Conservation (phyloP, 2,329 filamentous ascomycete genomes). For the Aspergillus fumigatus region DNA sequence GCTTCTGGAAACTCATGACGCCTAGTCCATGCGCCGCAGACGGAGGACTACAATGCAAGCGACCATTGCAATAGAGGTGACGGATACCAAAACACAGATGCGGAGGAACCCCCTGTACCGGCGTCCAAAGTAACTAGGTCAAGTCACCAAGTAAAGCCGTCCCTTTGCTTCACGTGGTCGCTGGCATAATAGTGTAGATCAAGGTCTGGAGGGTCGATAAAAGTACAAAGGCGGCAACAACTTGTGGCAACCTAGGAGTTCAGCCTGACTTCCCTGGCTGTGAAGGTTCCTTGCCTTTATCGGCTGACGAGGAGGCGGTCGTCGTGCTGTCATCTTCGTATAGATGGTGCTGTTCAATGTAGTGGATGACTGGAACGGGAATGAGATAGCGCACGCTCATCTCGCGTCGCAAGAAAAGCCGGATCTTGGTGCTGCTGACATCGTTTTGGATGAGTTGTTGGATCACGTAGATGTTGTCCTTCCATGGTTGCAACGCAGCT, state of each 20-base stretch:
- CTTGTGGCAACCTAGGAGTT: conserved; percentile 4
- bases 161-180: background rate
- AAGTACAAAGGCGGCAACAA: background rate
- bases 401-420: conserved; percentile 71
- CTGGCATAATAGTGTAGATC: background rate
- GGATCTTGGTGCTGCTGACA: conserved; percentile 76
- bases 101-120: background rate
- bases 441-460: conserved; percentile 85
- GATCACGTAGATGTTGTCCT: conserved; percentile 82
- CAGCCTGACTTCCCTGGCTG: conserved; percentile 23
- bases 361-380: conserved; percentile 68
- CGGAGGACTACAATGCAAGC: background rate
- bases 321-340: conserved; percentile 52
- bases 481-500: conserved; percentile 73
- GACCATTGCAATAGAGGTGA: background rate
- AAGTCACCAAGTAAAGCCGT: background rate
- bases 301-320: conserved; percentile 17
- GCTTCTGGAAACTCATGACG: background rate
- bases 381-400: conserved; percentile 78
- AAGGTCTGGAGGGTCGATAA: background rate
- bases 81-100: background rate
- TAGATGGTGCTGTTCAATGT: conserved; percentile 64
- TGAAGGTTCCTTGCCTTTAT: conserved; percentile 33
- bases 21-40: background rate
- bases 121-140: background rate